These are phyloP conservation scores for Mycena haematopus DNA, from an alignment of 768 basidiomycete genomes.

Conservation along the genomic window DNA sequence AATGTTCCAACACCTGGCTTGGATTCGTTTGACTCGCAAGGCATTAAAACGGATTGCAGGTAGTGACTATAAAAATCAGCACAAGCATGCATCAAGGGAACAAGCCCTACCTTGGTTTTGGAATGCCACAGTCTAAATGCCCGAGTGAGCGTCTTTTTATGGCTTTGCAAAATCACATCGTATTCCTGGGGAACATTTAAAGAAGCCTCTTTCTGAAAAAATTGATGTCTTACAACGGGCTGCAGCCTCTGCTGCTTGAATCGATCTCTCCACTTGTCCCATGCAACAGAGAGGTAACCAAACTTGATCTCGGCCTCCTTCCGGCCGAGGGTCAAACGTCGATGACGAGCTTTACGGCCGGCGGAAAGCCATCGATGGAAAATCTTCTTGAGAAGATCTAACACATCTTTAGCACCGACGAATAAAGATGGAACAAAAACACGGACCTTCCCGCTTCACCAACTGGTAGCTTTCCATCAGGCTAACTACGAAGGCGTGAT, in stretches of 20 bases:
- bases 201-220: not conserved
- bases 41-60: conserved; percentile 83
- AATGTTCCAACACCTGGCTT: conserved; percentile 63
- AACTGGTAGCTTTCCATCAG: conserved; percentile 87
- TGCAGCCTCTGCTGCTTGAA: conserved; percentile 70
- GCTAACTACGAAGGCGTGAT: conserved; percentile 73
- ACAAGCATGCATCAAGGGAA: conserved; percentile 1
- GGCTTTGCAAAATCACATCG: conserved; percentile 61
- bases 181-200: conserved; percentile 52
- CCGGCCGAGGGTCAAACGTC: conserved; percentile 62
- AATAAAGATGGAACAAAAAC: conserved; percentile 6
- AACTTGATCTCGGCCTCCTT: conserved; percentile 69
- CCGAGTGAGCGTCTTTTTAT: conserved; percentile 66
- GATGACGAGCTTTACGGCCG: conserved; percentile 65
- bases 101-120: conserved; percentile 65
- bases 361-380: conserved; percentile 75
- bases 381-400: conserved; percentile 71
- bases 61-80: conserved; percentile 55
- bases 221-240: conserved; percentile 57
- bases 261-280: conserved; percentile 83
- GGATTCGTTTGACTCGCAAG: conserved; percentile 62
- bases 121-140: conserved; percentile 78
- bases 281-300: conserved; percentile 57
- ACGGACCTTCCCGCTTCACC: conserved; percentile 81
- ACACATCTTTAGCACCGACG: conserved; percentile 10